Conservation (phyloP, 805 yeast species). For the Metschnikowia lunata region DNA sequence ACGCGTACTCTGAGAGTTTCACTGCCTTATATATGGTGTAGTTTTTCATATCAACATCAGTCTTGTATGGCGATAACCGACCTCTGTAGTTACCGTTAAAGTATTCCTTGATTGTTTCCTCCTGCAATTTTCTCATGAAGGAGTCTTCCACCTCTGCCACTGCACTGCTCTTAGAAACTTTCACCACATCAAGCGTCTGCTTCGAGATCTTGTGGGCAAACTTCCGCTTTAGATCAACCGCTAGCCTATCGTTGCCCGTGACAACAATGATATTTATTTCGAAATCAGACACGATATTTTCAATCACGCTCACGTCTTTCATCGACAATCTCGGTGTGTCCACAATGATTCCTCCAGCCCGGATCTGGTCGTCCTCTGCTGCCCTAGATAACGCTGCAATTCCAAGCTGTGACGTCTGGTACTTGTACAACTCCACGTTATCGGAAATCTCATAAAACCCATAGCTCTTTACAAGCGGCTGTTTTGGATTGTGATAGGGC, state of each 20-base stretch:
- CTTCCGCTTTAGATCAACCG: slow-evolving; percentile 57
- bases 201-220: slow-evolving; percentile 31
- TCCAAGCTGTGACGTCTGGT: slow-evolving; percentile 46
- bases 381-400: slow-evolving; percentile 46
- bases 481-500: slow-evolving; percentile 75
- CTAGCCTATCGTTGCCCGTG: slow-evolving; percentile 70
- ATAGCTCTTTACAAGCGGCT: slow-evolving; percentile 77
- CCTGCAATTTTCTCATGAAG: slow-evolving; percentile 66
- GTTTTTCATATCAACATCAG: slow-evolving; percentile 63
- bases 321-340: slow-evolving; percentile 68
- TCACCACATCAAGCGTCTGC: slow-evolving; percentile 44
- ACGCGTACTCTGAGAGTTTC: slow-evolving; percentile 33
- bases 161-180: slow-evolving; percentile 71
- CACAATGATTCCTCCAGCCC: slow-evolving; percentile 56
- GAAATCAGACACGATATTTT: slow-evolving; percentile 55
- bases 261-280: slow-evolving; percentile 59
- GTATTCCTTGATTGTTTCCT: slow-evolving; percentile 75
- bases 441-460: slow-evolving; percentile 62
- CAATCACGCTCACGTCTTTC: slow-evolving; percentile 49
- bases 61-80: slow-evolving; percentile 79
- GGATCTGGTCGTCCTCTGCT: slow-evolving; percentile 43
- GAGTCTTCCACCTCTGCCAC: slow-evolving; percentile 69
- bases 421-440: slow-evolving; percentile 54
- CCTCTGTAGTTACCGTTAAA: slow-evolving; percentile 74
- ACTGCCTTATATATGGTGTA: slow-evolving; percentile 61